These are phyloP conservation scores for Phoma herbarum DNA, from an alignment of 2,329 filamentous ascomycete species.

Conservation along the genomic window DNA sequence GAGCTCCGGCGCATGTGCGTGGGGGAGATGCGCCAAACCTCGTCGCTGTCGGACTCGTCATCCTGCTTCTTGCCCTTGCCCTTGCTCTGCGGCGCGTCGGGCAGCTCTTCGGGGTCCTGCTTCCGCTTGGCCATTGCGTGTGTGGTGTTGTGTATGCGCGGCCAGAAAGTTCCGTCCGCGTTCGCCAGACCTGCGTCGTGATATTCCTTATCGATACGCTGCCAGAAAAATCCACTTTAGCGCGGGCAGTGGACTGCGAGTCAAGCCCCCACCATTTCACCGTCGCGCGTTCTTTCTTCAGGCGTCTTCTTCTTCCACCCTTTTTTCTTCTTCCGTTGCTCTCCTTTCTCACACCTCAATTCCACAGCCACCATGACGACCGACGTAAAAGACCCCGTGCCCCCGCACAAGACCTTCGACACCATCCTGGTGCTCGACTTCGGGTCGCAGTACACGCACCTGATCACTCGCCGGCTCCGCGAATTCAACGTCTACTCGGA, in stretches of 20 bases:
- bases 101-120: constrained; percentile 47
- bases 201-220: constrained; percentile 16
- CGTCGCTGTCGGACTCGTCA: constrained; percentile 51
- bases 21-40: constrained; percentile 37
- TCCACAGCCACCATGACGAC: constrained; percentile 46
- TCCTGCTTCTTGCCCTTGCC: constrained; percentile 40
- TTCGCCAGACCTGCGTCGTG: constrained; percentile 8
- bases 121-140: constrained; percentile 50
- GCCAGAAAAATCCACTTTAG: constrained; percentile 10
- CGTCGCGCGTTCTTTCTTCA: constrained; percentile 13
- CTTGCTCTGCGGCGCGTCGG: constrained; percentile 44
- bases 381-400: constrained; percentile 54
- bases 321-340: constrained; percentile 15
- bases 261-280: constrained; percentile 10
- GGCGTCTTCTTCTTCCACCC: constrained; percentile 10
- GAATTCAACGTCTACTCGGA: constrained; percentile 85
- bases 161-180: constrained; percentile 7
- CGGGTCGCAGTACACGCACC: constrained; percentile 75
- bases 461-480: constrained; percentile 78
- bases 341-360: constrained; percentile 9
- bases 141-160: constrained; percentile 17
- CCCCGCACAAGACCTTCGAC: constrained; percentile 64
- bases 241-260: neutral
- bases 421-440: constrained; percentile 79
- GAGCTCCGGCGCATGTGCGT: constrained; percentile 21